Percentiles rank a stretch among this genome's conserved stretches.
phyloP scores from a whole-genome alignment of 805 yeast species.

The Metschnikowia aberdeeniae region DNA sequence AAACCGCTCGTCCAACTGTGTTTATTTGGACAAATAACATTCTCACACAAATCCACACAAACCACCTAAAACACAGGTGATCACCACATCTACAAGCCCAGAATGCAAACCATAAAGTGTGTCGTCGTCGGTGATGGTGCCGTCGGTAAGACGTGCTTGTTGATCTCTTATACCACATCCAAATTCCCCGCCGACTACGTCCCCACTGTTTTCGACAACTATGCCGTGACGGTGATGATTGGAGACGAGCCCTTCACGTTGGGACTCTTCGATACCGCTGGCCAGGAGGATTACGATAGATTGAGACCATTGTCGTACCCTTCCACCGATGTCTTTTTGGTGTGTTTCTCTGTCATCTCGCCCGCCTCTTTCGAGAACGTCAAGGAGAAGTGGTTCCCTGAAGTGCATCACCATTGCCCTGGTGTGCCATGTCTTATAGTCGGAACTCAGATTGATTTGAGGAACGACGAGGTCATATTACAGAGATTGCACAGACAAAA shows the following conservation, averaged over 20 bases:
- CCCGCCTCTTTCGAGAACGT: conserved; percentile 98
- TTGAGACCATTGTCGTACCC: conserved; percentile 95
- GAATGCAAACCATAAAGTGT: conserved; percentile 73
- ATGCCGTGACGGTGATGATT: conserved; percentile 91
- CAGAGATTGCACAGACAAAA: conserved; percentile 90
- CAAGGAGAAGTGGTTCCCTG: conserved; percentile 98
- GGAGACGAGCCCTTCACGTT: conserved; percentile 98
- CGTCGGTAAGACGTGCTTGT: conserved; percentile 93
- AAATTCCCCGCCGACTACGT: conserved; percentile 98
- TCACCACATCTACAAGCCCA: background rate
- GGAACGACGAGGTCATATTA: conserved; percentile 87
- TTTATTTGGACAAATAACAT: conserved; percentile 1
- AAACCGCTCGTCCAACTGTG: conserved; percentile 3
- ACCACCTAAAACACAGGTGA: conserved; percentile 1
- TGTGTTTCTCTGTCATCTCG: conserved; percentile 93
- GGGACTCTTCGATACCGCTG: conserved; percentile 98
- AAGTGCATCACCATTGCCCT: conserved; percentile 94
- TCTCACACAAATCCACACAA: conserved; percentile 4
- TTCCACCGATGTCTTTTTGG: conserved; percentile 92
- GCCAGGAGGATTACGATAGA: conserved; percentile 98
- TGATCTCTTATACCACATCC: conserved; percentile 93
- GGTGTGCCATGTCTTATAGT: conserved; percentile 96
- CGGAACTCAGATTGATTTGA: conserved; percentile 93
- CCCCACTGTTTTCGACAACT: conserved; percentile 96
- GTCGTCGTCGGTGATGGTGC: conserved; percentile 99